Conservation (phyloP, 371 early-diverging fungal genomes). For the Parasitella parasitica region DNA sequence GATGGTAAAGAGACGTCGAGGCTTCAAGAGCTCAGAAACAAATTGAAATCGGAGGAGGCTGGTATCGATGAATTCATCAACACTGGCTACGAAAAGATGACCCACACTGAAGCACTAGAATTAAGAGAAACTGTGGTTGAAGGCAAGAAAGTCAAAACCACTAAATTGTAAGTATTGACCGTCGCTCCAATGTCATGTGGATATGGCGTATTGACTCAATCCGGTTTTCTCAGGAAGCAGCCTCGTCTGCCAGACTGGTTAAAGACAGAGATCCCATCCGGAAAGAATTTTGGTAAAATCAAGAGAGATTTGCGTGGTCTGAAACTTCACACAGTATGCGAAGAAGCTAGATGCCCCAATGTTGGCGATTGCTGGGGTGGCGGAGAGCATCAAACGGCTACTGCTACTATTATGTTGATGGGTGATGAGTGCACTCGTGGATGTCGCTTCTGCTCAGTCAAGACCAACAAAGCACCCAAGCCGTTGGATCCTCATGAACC, state of each 20-base stretch:
- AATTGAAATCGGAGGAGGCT: slow-evolving; percentile 13
- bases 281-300: slow-evolving; percentile 78
- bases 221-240: slow-evolving; percentile 46
- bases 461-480: slow-evolving; percentile 88
- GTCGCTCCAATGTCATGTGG: background rate
- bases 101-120: slow-evolving; percentile 66
- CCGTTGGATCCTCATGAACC: slow-evolving; percentile 94
- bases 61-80: slow-evolving; percentile 72
- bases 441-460: slow-evolving; percentile 98
- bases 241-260: slow-evolving; percentile 91
- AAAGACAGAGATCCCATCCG: slow-evolving; percentile 90
- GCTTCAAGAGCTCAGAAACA: slow-evolving; percentile 18
- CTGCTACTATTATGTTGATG: slow-evolving; percentile 99
- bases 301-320: slow-evolving; percentile 90
- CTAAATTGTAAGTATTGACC: slow-evolving; percentile 38
- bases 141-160: slow-evolving; percentile 44
- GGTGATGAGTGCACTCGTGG: slow-evolving; percentile 98
- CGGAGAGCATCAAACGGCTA: slow-evolving; percentile 92
- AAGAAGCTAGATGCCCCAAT: slow-evolving; percentile 97
- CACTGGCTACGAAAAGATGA: slow-evolving; percentile 51
- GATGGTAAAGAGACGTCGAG: slow-evolving; percentile 12
- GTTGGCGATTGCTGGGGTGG: slow-evolving; percentile 98
- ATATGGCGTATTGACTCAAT: background rate
- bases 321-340: slow-evolving; percentile 92
- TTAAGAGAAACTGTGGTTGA: slow-evolving; percentile 57